These are phyloP conservation scores for Lotmaria passim DNA, from an alignment of 208 protist species.

Conservation along the genomic window DNA sequence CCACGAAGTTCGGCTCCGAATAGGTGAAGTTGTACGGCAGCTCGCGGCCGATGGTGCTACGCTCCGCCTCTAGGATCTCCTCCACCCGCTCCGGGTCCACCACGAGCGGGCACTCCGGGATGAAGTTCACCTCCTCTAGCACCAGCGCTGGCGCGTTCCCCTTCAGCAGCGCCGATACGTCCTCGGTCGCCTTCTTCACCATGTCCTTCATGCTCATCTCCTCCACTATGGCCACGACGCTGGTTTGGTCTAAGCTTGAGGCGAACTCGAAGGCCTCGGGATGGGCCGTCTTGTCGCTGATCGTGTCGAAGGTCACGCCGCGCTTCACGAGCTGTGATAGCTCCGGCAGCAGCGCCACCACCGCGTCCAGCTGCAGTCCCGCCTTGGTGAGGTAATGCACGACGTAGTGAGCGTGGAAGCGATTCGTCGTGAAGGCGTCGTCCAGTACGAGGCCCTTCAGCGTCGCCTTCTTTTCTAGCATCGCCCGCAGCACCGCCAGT, in stretches of 20 bases:
- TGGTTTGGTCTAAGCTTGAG: slow-evolving; percentile 35
- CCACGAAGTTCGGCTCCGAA: slow-evolving; percentile 80
- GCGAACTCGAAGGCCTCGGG: slow-evolving; percentile 87
- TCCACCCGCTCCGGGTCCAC: slow-evolving; percentile 54
- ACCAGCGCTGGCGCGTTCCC: slow-evolving; percentile 35
- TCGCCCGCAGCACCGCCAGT: slow-evolving; percentile 42
- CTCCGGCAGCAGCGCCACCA: slow-evolving; percentile 64
- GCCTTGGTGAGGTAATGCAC: slow-evolving; percentile 58
- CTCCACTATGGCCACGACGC: slow-evolving; percentile 59
- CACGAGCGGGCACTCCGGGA: slow-evolving; percentile 65
- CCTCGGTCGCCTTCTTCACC: slow-evolving; percentile 36
- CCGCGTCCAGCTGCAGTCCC: slow-evolving; percentile 60
- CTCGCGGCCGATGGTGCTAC: slow-evolving; percentile 32
- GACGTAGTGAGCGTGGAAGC: slow-evolving; percentile 81
- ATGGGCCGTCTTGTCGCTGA: slow-evolving; percentile 51
- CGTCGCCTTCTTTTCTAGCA: slow-evolving; percentile 47
- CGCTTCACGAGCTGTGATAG: slow-evolving; percentile 50
- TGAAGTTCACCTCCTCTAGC: slow-evolving; percentile 63
- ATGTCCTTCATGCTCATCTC: slow-evolving; percentile 43
- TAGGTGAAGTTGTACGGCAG: slow-evolving; percentile 68
- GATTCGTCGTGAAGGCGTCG: slow-evolving; percentile 71
- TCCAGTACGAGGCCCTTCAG: slow-evolving; percentile 82
- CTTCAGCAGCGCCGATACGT: slow-evolving; percentile 41
- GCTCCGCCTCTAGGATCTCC: slow-evolving; percentile 59
- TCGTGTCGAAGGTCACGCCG: slow-evolving; percentile 48